These are phyloP conservation scores for Filobasidium wieringae DNA, from an alignment of 768 basidiomycete genomes.

Conservation along the genomic window DNA sequence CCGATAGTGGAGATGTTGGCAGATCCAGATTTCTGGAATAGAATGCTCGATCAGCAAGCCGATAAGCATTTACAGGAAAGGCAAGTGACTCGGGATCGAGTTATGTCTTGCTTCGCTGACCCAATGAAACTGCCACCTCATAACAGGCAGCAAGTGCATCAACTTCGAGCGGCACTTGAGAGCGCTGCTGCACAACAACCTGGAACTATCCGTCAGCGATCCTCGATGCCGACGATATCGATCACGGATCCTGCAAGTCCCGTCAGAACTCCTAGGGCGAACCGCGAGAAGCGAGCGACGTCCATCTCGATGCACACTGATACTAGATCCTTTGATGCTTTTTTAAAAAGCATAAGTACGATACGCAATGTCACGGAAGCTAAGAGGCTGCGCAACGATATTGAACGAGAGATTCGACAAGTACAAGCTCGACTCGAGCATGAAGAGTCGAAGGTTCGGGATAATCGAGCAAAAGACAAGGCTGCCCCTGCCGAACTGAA, in stretches of 20 bases:
- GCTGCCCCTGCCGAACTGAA: slow-evolving; percentile 46
- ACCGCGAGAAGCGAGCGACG: background rate
- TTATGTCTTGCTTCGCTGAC: background rate
- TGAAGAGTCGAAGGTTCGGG: slow-evolving; percentile 26
- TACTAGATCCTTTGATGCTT: slow-evolving; percentile 74
- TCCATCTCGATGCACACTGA: slow-evolving; percentile 69
- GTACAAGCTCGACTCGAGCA: slow-evolving; percentile 39
- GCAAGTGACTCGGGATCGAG: slow-evolving; percentile 37
- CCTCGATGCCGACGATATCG: background rate
- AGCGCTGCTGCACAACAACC: slow-evolving; percentile 4
- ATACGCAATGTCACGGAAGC: slow-evolving; percentile 79
- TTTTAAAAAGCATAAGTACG: slow-evolving; percentile 69
- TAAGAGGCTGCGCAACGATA: slow-evolving; percentile 76
- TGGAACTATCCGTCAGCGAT: slow-evolving; percentile 3
- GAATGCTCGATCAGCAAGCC: slow-evolving; percentile 73
- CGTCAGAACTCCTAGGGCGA: background rate
- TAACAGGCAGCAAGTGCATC: slow-evolving; percentile 32
- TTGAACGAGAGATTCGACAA: slow-evolving; percentile 77
- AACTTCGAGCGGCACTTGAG: slow-evolving; percentile 22
- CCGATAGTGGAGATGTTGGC: slow-evolving; percentile 84
- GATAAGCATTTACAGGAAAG: slow-evolving; percentile 60
- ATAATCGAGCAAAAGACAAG: slow-evolving; percentile 78
- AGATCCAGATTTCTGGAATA: slow-evolving; percentile 97
- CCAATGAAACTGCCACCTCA: background rate
- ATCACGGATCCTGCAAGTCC: slow-evolving; percentile 16